Conservation (phyloP, 345 rosid genomes). For the Noccaea bulbosa region DNA sequence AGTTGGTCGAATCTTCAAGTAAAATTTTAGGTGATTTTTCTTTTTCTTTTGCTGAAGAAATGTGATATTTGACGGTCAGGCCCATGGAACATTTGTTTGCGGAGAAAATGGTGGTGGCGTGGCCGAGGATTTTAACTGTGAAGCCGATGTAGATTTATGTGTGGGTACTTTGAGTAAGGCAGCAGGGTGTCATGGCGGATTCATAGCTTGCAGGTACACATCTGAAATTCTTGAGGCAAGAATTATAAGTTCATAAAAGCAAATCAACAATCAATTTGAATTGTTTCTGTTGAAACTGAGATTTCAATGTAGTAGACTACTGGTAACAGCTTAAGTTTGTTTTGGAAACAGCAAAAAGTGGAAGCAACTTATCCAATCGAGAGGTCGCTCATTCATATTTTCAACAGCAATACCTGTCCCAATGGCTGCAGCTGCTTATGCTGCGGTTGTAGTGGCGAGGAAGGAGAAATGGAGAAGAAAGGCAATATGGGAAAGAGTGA, state of each 20-base stretch:
- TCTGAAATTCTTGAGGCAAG: background rate
- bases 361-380: slow-evolving; percentile 88
- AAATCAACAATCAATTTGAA: background rate
- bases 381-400: slow-evolving; percentile 93
- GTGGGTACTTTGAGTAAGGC: slow-evolving; percentile 97
- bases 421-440: slow-evolving; percentile 84
- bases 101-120: slow-evolving; percentile 94
- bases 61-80: slow-evolving; percentile 52
- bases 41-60: slow-evolving; percentile 1
- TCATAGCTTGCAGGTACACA: slow-evolving; percentile 86
- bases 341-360: slow-evolving; percentile 67
- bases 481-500: slow-evolving; percentile 81
- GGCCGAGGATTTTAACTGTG: slow-evolving; percentile 85
- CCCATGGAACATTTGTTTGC: slow-evolving; percentile 97
- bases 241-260: slow-evolving; percentile 2
- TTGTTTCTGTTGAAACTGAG: background rate
- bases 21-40: background rate
- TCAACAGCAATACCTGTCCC: slow-evolving; percentile 87
- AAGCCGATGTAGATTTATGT: slow-evolving; percentile 77
- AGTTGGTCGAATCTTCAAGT: slow-evolving; percentile 41
- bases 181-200: slow-evolving; percentile 98
- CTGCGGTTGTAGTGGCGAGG: slow-evolving; percentile 83
- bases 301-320: background rate
- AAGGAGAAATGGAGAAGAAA: slow-evolving; percentile 88
- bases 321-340: slow-evolving; percentile 9